Evolutionary conservation across 2,329 filamentous ascomycete species (phyloP), one percentile per base, ranked within the genome.

Genomic region (Lecanosticta acicola): DNA sequence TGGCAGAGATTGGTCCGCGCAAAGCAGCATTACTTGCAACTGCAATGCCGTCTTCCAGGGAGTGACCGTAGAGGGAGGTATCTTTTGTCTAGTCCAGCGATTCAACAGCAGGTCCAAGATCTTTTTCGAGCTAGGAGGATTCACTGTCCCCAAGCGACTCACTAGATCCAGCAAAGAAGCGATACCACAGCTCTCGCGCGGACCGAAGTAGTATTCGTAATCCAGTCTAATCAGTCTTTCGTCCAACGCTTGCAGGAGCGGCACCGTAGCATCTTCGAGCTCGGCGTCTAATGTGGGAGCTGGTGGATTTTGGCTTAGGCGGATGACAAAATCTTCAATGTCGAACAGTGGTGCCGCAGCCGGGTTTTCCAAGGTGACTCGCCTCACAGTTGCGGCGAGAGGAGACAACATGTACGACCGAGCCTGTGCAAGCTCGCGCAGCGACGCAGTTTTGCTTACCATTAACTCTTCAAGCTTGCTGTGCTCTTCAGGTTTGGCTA

Each of bases 41-140:
- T 75, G 72, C n/a, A 71, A 50, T 0, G 68, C 66, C n/a, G 67
- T 65, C 52, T 76, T 76, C 71, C 71, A 75, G 38, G 68, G 67
- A 48, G 63, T 69, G 32, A 73, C 68, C 29, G 70, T 67, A 3
- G 68, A 68, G 8, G 69, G 59, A 2, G 71, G 68, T 9, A 60
- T 52, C 49, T 66, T 69, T 48, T 75, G 73, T 10, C 56, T 54
- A 16, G 57, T 55, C 71, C 72, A 76, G 8, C 66, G 69, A 20
- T 70, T 51, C 3, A 73, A 45, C 1, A 73, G 46, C 3, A 51
- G 50, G 17, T 66, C 52, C 7, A 72, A 52, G 1, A 72, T 55
- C 39, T 20, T n/a, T 48, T 19, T 45, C 48, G 29, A n/a, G 10
- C 51, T 32, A 18, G 43, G 29, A 3, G 34, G 18, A 21, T 55